These are phyloP conservation scores for Ophiostoma australiae DNA, from an alignment of 2,329 filamentous ascomycete genomes.

Conservation along the genomic window DNA sequence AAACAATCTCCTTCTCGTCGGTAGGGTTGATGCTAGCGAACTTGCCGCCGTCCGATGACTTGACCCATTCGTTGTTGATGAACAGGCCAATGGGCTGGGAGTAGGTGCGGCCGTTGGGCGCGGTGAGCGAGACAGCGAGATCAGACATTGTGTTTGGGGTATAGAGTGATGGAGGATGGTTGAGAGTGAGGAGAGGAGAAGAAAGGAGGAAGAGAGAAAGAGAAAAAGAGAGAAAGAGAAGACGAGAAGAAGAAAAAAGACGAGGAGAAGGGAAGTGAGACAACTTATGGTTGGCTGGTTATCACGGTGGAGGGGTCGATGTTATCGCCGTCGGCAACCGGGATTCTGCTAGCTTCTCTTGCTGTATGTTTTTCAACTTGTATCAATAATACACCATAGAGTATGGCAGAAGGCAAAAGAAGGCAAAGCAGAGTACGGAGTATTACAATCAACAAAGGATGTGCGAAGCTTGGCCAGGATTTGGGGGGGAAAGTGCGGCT, in stretches of 20 bases:
- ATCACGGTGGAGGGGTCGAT: conserved; percentile 14
- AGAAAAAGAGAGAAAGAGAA: neutral
- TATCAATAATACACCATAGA: neutral
- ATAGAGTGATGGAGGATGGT: neutral
- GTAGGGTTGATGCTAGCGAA: conserved; percentile 65
- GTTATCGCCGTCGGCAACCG: neutral
- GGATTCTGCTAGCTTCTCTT: neutral
- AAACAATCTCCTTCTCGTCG: conserved; percentile 23
- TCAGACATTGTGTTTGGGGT: conserved; percentile 22
- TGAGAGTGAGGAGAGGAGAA: neutral
- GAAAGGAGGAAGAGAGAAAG: neutral
- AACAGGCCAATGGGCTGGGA: conserved; percentile 69
- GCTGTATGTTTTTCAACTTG: neutral
- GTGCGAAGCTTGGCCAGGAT: neutral
- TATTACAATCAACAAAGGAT: neutral
- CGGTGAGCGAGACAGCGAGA: conserved; percentile 55
- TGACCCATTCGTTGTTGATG: conserved; percentile 76
- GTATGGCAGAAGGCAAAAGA: neutral
- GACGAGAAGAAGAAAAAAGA: conserved; percentile 11
- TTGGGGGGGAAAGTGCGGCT: conserved; percentile 2
- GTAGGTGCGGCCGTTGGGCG: conserved; percentile 70
- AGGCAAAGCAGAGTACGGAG: neutral
- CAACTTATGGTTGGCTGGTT: neutral
- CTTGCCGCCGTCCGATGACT: conserved; percentile 59
- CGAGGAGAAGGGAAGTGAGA: neutral